Evolutionary conservation across 1,284 basidiomycete species (phyloP).

Genomic region (Tremellales sp.): DNA sequence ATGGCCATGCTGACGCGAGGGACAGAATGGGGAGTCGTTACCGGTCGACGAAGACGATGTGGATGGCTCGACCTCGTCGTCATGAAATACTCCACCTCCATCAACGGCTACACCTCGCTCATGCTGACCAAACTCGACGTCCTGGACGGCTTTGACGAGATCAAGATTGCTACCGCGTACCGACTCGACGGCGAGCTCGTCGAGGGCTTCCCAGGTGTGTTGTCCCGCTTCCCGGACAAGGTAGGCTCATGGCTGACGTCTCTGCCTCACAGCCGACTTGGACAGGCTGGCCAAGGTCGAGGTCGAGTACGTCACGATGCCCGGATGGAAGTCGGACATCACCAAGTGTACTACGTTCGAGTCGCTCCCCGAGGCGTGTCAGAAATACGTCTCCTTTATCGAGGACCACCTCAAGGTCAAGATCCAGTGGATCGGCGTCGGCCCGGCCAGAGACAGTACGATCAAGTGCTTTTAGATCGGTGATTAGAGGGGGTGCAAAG

Average conservation of each 20-base stretch:
- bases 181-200: constrained; percentile 72
- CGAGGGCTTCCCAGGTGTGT: constrained; percentile 79
- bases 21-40: constrained; percentile 92
- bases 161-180: constrained; percentile 86
- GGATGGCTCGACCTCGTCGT: constrained; percentile 98
- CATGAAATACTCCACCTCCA: constrained; percentile 83
- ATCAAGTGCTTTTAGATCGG: constrained; percentile 32
- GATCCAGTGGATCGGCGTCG: constrained; percentile 57
- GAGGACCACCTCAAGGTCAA: constrained; percentile 75
- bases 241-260: constrained; percentile 7
- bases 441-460: constrained; percentile 45
- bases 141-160: constrained; percentile 77
- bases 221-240: neutral
- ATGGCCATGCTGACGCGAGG: too few species aligned
- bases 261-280: constrained; percentile 63
- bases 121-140: constrained; percentile 97
- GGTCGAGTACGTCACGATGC: constrained; percentile 84
- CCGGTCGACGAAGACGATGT: constrained; percentile 85
- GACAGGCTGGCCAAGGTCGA: constrained; percentile 75
- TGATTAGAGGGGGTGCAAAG: neutral
- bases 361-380: constrained; percentile 81
- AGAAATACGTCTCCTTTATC: constrained; percentile 83
- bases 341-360: constrained; percentile 63
- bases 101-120: constrained; percentile 92
- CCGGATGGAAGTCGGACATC: constrained; percentile 89